Evolutionary conservation across 306 rosid genomes (phyloP), one percentile per base, ranked within the genome.

Genomic region (Begonia masoniana): DNA sequence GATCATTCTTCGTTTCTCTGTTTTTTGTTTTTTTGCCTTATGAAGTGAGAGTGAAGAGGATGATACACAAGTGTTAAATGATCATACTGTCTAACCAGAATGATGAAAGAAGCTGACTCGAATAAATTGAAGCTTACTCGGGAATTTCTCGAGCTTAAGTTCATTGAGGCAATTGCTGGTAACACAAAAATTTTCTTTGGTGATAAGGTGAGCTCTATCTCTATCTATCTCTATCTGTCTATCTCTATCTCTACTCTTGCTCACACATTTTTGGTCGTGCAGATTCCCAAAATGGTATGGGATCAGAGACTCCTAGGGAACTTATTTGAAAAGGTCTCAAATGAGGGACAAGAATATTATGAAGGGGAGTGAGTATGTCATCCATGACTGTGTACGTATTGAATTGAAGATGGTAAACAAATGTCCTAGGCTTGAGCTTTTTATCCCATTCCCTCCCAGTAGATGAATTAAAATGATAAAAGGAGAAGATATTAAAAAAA

Each of bases 111-210:
- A 74, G 94, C 99, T 54, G 94, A 91, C 71, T 88, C 94, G 45
- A 91, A 91, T 83, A 75, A 68, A 69, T 73, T 91, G 84, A 91
- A 83, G 84, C 92, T 86, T 23, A 86, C 97, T 36, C 94, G 96
- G 1, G 79, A 91, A 48, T 91, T 80, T 74, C 94, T 91, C 4
- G 84, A 91, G 84, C 92, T 91, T 4, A 83, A 57, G 61, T 91
- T 81, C 55, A 86, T 86, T 1, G 82, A 91, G 63, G 80, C 94
- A 67, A 81, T 91, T 24, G 85, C 97, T 56, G 71, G 74, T 58
- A 83, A 91, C 42, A 86, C 96, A 2, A 83, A 86, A 63, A 91
- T 91, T 61, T 91, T 91, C 88, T 91, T 91, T 26, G 97, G 97
- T 17, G 94, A 91, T 36, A 91, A 91, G 97, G 97, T 78, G 61